Evolutionary conservation across 1,284 basidiomycete species (phyloP), one percentile per base, ranked within the genome.

Genomic region (Mrakiaceae sp.): DNA sequence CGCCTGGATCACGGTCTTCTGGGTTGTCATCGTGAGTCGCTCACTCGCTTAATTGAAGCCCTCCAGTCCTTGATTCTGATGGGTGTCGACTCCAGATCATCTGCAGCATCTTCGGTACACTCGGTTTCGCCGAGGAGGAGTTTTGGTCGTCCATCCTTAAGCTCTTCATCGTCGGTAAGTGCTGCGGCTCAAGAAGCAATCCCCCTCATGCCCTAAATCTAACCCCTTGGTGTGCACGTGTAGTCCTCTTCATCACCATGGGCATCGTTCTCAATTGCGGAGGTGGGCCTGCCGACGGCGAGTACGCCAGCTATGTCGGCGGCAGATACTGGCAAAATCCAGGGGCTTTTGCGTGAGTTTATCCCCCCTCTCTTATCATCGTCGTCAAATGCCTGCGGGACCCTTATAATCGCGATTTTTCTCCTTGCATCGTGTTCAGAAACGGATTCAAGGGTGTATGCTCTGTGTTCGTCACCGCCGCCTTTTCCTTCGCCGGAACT

Each of bases 401-500:
- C 79, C 84, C 3, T 69, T 64, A n/a, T 64, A 50, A 50, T 71
- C 71, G 27, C 68, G 69, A 56, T 72, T 74, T 67, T 57, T 71
- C 14, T 70, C 71, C 3, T 73, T 27, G 27, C 27, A 27, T 27
- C 27, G 54, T 53, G 1, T 81, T 90, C 70, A 76, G 88, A 62
- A 79, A 78, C 64, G 83, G 84, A n/a, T 74, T 90, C 46, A 48
- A 57, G 46, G 55, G 50, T n/a, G 46, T 62, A 54, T 65, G 51
- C 49, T 42, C 64, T 5, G 68, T 68, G 39, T 69, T 70, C 52
- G 69, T 69, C 57, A 73, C 71, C 53, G 88, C 89, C 8, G 88
- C 88, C 1, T 93, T 93, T 79, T 87, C 86, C 10, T 92, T 85
- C 78, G 83, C 85, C 67, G 82, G 84, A 59, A 90, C 89, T 8